Conservation (phyloP, 192 early-diverging fungal species). For the Phlyctochytrium arcticum region DNA sequence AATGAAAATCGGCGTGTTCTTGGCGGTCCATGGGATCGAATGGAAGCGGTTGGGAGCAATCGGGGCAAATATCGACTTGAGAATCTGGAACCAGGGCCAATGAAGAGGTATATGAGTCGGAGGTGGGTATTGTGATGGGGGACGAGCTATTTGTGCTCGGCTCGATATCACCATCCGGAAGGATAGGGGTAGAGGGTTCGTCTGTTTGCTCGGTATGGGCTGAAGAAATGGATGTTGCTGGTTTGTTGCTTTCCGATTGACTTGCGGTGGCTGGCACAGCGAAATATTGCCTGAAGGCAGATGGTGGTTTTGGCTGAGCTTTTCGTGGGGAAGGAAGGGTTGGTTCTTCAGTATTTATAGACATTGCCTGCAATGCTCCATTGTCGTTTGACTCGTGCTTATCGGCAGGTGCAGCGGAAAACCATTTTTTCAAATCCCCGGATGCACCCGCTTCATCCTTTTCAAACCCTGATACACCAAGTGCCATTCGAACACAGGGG, state of each 20-base stretch:
- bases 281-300: neutral
- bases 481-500: constrained; percentile 10
- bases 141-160: too few species aligned
- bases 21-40: constrained; percentile 9
- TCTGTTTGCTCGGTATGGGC: too few species aligned
- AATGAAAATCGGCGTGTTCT: constrained; percentile 57
- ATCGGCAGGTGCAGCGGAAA: neutral
- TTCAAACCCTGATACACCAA: neutral
- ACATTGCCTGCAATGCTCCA: neutral
- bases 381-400: neutral
- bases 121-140: neutral
- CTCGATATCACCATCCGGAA: too few species aligned
- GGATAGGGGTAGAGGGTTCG: too few species aligned
- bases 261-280: too few species aligned
- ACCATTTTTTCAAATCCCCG: constrained; percentile 7
- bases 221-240: too few species aligned
- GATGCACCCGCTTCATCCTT: neutral
- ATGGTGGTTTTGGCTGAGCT: neutral
- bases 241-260: too few species aligned
- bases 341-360: neutral
- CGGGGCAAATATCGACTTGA: constrained; percentile 1
- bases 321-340: neutral
- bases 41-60: constrained; percentile 8
- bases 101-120: neutral
- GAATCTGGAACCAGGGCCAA: neutral